Conservation (phyloP, 352 stramenopile species). For the Phytophthora macrochlamydospora region DNA sequence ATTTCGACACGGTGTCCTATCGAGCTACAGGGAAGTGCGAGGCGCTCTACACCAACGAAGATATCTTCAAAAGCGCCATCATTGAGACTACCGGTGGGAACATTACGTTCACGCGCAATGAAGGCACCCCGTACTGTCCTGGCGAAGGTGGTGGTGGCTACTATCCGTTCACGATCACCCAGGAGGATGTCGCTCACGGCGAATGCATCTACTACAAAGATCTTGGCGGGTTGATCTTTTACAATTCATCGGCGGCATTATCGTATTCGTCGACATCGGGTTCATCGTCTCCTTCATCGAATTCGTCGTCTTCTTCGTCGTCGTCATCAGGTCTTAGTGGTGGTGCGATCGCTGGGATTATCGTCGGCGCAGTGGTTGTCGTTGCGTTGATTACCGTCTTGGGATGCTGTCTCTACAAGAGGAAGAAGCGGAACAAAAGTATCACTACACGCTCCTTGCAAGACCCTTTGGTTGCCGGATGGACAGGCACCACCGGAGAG, state of each 20-base stretch:
- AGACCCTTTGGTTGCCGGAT: background rate
- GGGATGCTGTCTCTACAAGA: background rate
- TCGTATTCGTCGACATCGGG: background rate
- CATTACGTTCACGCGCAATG: background rate
- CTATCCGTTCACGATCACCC: background rate
- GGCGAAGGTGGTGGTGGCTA: background rate
- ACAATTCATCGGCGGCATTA: background rate
- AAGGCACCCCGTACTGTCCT: background rate
- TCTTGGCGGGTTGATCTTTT: background rate
- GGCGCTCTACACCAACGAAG: background rate
- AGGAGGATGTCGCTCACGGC: background rate
- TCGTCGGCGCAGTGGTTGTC: background rate
- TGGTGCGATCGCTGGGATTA: background rate
- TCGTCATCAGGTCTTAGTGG: background rate
- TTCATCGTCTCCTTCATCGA: background rate
- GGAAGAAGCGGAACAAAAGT: background rate
- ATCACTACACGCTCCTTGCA: background rate
- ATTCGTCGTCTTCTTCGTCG: background rate
- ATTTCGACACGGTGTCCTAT: background rate
- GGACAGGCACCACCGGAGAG: background rate
- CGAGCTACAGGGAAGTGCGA: background rate
- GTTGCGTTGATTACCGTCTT: background rate
- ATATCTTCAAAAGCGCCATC: background rate
- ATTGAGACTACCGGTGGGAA: background rate
- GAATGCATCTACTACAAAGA: background rate